A percentile compares a stretch with the other conserved stretches of the same genome.
phyloP scores from a whole-genome alignment of 257 asterid species.

The Euphrasia confusa region DNA sequence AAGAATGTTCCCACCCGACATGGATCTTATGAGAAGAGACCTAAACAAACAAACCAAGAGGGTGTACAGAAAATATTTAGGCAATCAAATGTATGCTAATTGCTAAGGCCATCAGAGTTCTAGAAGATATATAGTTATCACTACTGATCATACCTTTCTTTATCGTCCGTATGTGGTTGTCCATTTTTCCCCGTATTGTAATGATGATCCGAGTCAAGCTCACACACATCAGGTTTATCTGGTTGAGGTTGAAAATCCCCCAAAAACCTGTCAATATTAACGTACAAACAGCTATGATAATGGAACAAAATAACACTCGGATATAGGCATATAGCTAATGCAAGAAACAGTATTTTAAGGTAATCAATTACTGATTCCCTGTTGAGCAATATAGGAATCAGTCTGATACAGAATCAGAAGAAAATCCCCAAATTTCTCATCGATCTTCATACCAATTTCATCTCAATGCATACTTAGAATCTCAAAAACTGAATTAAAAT shows the following conservation, averaged over 20 bases:
- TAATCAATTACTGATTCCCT: conserved; percentile 15
- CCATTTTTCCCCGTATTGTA: conserved; percentile 53
- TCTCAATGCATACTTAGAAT: conserved; percentile 11
- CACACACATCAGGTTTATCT: conserved; percentile 86
- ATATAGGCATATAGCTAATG: conserved; percentile 13
- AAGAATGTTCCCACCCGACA: background rate
- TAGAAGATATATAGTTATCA: conserved; percentile 23
- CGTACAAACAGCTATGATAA: conserved; percentile 18
- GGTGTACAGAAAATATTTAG: background rate
- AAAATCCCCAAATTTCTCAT: conserved; percentile 13
- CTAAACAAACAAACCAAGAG: background rate
- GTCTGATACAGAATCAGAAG: background rate
- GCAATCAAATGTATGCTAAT: background rate
- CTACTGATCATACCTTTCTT: conserved; percentile 45
- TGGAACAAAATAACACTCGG: conserved; percentile 14
- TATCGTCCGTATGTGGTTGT: conserved; percentile 38
- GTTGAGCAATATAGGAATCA: conserved; percentile 11
- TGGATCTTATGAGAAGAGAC: background rate
- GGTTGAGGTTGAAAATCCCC: conserved; percentile 85
- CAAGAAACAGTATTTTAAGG: conserved; percentile 15
- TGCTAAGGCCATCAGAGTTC: background rate
- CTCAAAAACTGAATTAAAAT: conserved; percentile 12
- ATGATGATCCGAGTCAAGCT: conserved; percentile 67
- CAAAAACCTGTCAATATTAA: conserved; percentile 62
- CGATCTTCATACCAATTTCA: conserved; percentile 16